Conservation (phyloP, 1,139 yeast species). For the Magnusiomyces ingens region DNA sequence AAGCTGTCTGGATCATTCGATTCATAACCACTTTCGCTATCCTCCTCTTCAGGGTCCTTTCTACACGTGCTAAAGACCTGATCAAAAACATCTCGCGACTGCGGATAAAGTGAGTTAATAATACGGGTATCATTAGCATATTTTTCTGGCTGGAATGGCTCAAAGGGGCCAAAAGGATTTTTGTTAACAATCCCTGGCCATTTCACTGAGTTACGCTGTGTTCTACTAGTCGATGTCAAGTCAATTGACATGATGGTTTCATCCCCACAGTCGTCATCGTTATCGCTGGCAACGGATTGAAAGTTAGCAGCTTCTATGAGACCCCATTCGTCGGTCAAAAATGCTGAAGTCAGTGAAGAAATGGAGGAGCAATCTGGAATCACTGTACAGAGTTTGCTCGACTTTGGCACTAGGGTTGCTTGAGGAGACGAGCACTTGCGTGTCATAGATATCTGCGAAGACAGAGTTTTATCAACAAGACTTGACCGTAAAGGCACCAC, state of each 20-base stretch:
- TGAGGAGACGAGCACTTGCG: not conserved
- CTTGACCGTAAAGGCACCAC: not conserved
- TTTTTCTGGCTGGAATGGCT: not conserved
- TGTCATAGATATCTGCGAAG: not conserved
- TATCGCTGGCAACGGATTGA: not conserved
- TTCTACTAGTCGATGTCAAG: not conserved
- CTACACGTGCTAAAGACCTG: no score
- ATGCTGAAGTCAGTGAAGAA: no score
- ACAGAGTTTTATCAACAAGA: not conserved
- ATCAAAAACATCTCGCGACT: no score
- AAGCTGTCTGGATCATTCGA: not conserved
- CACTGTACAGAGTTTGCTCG: no score
- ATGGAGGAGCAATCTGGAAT: no score
- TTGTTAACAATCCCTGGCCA: not conserved
- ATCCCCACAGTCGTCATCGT: not conserved
- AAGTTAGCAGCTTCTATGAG: not conserved
- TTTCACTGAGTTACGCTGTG: not conserved
- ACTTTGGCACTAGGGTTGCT: no score
- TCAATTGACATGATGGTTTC: not conserved
- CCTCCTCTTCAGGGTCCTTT: not conserved
- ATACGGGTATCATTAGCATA: not conserved
- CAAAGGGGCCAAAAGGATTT: not conserved
- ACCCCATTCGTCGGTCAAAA: not conserved
- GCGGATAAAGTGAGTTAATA: no score
- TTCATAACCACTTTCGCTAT: not conserved